Evolutionary conservation across 176 grass and related monocot genomes (phyloP), one percentile per base, ranked within the genome.

Genomic region (Musa schizocarpa): DNA sequence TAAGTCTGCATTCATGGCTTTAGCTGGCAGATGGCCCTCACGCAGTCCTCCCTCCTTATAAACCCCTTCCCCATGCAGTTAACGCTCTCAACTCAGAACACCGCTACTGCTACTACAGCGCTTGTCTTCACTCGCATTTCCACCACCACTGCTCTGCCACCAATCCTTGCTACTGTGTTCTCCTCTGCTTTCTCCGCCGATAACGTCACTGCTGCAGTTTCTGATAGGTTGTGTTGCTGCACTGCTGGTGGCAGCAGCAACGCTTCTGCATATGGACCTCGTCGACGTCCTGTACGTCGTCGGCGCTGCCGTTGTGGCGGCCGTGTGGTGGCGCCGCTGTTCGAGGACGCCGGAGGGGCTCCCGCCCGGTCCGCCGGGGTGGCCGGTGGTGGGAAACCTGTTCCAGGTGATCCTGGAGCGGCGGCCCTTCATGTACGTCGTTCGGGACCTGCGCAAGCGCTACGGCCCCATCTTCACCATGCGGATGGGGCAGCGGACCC

Each of bases 401-500:
- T 92, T 92, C 77, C 96, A 95, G 82, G 91, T 99, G 70, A 79
- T 99, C 74, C 76, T 95, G n/a, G 82, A 95, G 87, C 88, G 91
- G 7, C 88, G 88, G 2, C 83, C 84, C 11, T 95, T 99, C 96
- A 99, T 99, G 81, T 99, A 99, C 73, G 91, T 95, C 21, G 96
- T 88, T 1, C 88, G 96, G 23, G 91, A 99, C 79, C 87, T 99
- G 9, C 88, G 96, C 0, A 48, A 73, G 66, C 76, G 70, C 74
- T 99, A 99, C 74, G 96, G 96, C 0, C 91, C 91, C 22, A 95
- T 99, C 86, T 99, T 99, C 91, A 99, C 96, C 22, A 88, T 99
- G 85, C 87, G 92, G 26, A 99, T 99, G 96, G 96, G 96, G 7
- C 88, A 90, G 79, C 90, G 90, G 58, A 95, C 91, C 1, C 91